Conservation (phyloP, 371 early-diverging fungal genomes). For the Actinomucor elegans region DNA sequence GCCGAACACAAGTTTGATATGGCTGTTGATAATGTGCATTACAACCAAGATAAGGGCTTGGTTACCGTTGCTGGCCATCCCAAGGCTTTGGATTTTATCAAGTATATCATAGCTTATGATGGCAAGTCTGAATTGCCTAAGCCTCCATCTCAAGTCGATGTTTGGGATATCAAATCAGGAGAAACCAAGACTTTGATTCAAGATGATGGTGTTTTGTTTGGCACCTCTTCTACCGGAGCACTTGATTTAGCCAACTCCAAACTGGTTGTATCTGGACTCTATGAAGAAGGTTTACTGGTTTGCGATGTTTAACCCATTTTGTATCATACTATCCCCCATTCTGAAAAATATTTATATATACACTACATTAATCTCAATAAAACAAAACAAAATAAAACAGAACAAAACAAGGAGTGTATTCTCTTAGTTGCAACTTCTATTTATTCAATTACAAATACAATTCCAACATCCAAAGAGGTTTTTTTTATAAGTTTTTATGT, state of each 20-base stretch:
- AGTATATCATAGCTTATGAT: conserved; percentile 6
- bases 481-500: too few species aligned
- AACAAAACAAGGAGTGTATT: neutral
- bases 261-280: conserved; percentile 34
- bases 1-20: conserved; percentile 18
- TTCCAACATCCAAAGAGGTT: too few species aligned
- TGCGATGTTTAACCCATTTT: conserved; percentile 14
- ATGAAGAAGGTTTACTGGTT: conserved; percentile 32
- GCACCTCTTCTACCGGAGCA: conserved; percentile 29
- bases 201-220: conserved; percentile 36
- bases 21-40: conserved; percentile 39
- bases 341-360: neutral
- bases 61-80: conserved; percentile 38
- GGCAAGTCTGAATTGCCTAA: neutral
- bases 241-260: conserved; percentile 20
- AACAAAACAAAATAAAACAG: neutral
- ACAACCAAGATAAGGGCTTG: conserved; percentile 12
- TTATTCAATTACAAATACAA: conserved; percentile 11
- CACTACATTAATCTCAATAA: neutral
- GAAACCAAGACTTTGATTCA: conserved; percentile 24
- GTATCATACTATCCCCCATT: neutral
- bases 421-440: conserved; percentile 14
- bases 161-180: conserved; percentile 21
- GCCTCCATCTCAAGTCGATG: conserved; percentile 32
- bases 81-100: conserved; percentile 17